phyloP scores from a whole-genome alignment of 2,329 filamentous ascomycete species.

The Hirsutella thompsonii region DNA sequence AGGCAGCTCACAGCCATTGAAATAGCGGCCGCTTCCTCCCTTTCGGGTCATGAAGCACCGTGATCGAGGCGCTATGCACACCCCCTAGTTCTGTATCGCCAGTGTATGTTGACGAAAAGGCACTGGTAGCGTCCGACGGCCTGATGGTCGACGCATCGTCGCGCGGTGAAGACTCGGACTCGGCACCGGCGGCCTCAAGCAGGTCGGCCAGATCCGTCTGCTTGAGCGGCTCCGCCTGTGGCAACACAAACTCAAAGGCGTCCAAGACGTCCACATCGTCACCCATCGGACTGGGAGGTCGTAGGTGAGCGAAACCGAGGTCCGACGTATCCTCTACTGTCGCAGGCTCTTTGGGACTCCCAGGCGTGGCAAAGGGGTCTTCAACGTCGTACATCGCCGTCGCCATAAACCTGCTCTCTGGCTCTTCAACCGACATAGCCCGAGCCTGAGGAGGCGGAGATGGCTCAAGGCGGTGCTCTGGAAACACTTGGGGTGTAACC shows the following conservation, averaged over 20 bases:
- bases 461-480: neutral
- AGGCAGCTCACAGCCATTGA: conserved; percentile 23
- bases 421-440: neutral
- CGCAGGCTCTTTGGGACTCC: neutral
- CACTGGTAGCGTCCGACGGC: conserved; percentile 9
- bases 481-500: no score
- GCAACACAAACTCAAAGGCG: conserved; percentile 13
- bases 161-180: conserved; percentile 9
- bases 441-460: neutral
- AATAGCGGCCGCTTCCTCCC: conserved; percentile 22
- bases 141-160: conserved; percentile 4
- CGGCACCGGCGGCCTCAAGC: conserved; percentile 13
- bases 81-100: conserved; percentile 23
- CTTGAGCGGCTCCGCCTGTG: conserved; percentile 10
- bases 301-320: neutral
- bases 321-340: neutral
- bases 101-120: conserved; percentile 23
- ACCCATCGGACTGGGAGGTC: conserved; percentile 5
- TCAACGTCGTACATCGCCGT: neutral
- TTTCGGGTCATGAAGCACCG: conserved; percentile 19
- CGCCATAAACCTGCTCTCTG: neutral
- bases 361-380: neutral
- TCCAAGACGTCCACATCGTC: conserved; percentile 17
- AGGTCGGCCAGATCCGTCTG: conserved; percentile 14
- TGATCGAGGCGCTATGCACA: conserved; percentile 20